Conservation (phyloP, 495 filamentous ascomycete species). For the Xylaria longipes region DNA sequence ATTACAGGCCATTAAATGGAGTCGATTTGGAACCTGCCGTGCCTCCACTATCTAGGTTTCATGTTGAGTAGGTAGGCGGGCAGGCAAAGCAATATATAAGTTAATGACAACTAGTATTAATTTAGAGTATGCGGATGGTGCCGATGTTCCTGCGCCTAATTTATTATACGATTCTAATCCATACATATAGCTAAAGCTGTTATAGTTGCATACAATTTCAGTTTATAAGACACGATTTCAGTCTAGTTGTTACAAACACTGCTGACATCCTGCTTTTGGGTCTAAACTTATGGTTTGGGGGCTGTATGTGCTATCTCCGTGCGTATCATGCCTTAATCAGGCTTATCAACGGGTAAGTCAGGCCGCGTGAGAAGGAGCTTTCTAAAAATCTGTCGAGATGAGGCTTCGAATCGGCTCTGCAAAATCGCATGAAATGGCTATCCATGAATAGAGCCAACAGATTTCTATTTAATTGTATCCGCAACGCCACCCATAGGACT, state of each 20-base stretch:
- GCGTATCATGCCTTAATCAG: background rate
- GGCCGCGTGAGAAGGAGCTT: background rate
- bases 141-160: background rate
- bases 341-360: background rate
- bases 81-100: background rate
- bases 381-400: background rate
- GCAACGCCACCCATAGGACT: background rate
- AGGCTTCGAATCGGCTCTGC: background rate
- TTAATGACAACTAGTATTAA: background rate
- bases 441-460: background rate
- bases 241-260: background rate
- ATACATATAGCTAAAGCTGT: background rate
- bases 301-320: background rate
- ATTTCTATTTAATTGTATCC: background rate
- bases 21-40: background rate
- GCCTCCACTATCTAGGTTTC: constrained; percentile 6
- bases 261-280: background rate
- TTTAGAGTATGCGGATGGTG: background rate
- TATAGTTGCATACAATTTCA: background rate
- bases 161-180: background rate
- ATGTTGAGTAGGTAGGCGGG: constrained; percentile 8
- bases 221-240: background rate
- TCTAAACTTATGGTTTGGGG: background rate
- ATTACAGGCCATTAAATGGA: background rate
- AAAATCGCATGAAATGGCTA: background rate